phyloP scores from a whole-genome alignment of 2,329 filamentous ascomycete genomes.

The Diaporthe amygdali region DNA sequence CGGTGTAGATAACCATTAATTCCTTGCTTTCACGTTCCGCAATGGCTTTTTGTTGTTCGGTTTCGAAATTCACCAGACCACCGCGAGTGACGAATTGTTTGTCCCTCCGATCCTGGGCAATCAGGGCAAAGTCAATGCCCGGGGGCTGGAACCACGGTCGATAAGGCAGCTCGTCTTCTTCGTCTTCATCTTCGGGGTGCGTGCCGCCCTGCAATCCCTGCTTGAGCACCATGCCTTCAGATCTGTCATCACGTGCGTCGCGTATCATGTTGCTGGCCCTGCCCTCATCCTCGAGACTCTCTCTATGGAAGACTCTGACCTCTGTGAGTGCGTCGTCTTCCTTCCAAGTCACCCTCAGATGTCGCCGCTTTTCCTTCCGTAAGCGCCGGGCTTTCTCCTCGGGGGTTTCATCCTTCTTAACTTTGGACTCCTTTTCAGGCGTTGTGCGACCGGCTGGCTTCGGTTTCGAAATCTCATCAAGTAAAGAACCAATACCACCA shows the following conservation, averaged over 20 bases:
- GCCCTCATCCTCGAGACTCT: slow-evolving; percentile 72
- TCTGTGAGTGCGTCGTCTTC: slow-evolving; percentile 70
- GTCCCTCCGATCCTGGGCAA: slow-evolving; percentile 50
- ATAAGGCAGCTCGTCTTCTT: slow-evolving; percentile 59
- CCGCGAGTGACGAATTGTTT: slow-evolving; percentile 61
- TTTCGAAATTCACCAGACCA: slow-evolving; percentile 55
- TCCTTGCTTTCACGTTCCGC: slow-evolving; percentile 62
- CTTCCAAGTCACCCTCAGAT: slow-evolving; percentile 75
- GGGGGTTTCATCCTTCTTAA: slow-evolving; percentile 58
- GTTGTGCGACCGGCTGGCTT: slow-evolving; percentile 38
- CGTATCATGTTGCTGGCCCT: slow-evolving; percentile 71
- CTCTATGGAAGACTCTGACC: slow-evolving; percentile 73
- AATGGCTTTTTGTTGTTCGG: slow-evolving; percentile 61
- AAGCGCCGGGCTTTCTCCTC: slow-evolving; percentile 72
- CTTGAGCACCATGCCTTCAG: slow-evolving; percentile 73
- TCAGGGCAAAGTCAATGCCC: slow-evolving; percentile 50
- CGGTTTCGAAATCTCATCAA: slow-evolving; percentile 56
- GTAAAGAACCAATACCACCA: slow-evolving; percentile 52
- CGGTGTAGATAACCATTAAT: slow-evolving; percentile 66
- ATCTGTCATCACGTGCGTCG: slow-evolving; percentile 75
- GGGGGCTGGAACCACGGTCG: slow-evolving; percentile 57
- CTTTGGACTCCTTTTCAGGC: slow-evolving; percentile 25
- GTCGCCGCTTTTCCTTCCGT: slow-evolving; percentile 73
- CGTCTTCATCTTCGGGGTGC: slow-evolving; percentile 52
- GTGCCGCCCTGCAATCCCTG: slow-evolving; percentile 47